Percentiles rank a stretch among this genome's conserved stretches.
Evolutionary conservation across 257 asterid species (phyloP).

Genomic region (Solanum corneliomulleri): DNA sequence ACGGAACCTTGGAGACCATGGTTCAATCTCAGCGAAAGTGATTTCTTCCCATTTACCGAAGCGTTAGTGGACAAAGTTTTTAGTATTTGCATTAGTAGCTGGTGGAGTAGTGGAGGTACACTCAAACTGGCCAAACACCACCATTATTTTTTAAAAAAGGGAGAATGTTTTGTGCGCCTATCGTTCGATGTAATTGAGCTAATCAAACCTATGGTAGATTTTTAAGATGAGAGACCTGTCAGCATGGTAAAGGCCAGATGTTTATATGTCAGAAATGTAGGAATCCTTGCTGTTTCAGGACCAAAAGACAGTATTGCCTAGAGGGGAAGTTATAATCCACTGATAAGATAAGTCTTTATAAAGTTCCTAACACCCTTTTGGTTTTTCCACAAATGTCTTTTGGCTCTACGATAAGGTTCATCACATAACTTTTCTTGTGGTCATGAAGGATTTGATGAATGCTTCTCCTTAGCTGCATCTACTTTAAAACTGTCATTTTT

Average conservation of each 20-base stretch:
- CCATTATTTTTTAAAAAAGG: background rate
- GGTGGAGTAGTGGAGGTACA: background rate
- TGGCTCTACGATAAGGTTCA: background rate
- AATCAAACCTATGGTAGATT: background rate
- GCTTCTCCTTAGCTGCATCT: background rate
- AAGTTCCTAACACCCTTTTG: background rate
- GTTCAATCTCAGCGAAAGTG: background rate
- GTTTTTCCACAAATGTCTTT: background rate
- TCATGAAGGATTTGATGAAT: background rate
- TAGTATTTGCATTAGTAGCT: background rate
- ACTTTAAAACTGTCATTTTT: background rate
- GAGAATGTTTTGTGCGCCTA: background rate
- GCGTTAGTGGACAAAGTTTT: background rate
- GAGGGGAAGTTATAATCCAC: background rate
- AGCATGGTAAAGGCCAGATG: background rate
- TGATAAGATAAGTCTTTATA: background rate
- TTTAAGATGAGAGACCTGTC: background rate
- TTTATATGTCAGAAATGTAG: background rate
- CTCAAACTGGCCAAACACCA: background rate
- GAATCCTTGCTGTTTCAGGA: background rate
- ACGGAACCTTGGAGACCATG: background rate
- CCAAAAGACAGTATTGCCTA: background rate
- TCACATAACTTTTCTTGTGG: background rate
- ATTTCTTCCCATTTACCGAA: background rate
- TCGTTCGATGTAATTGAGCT: background rate